Percentiles rank a stretch among this genome's conserved stretches.
Conservation (phyloP, 495 filamentous ascomycete genomes). For the Aspergillus hancockii region DNA sequence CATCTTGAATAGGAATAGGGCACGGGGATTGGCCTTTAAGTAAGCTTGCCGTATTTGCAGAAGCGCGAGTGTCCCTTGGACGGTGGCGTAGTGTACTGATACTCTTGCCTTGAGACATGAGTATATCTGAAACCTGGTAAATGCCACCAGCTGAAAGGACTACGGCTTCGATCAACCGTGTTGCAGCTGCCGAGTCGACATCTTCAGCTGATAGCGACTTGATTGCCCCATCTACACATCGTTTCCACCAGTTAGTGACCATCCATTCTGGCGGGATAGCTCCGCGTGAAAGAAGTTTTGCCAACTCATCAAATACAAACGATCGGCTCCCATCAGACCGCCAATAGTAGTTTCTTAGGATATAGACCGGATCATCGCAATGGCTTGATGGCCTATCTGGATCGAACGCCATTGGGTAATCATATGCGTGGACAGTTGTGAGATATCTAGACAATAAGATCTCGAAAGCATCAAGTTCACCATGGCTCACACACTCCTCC, state of each 20-base stretch:
- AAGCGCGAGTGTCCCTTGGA: conserved; percentile 21
- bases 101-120: background rate
- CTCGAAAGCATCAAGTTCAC: conserved; percentile 43
- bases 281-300: conserved; percentile 39
- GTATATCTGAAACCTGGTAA: conserved; percentile 5
- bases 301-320: conserved; percentile 41
- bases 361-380: conserved; percentile 31
- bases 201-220: conserved; percentile 43
- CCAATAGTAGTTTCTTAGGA: conserved; percentile 35
- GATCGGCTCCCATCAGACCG: conserved; percentile 24
- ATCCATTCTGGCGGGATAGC: conserved; percentile 51
- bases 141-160: conserved; percentile 34
- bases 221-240: conserved; percentile 44
- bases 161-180: conserved; percentile 41
- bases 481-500: conserved; percentile 32
- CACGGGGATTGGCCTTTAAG: conserved; percentile 23
- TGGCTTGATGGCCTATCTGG: conserved; percentile 12
- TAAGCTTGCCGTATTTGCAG: conserved; percentile 9
- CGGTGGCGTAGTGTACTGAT: background rate
- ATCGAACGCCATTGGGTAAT: conserved; percentile 36
- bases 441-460: conserved; percentile 36
- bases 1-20: conserved; percentile 45
- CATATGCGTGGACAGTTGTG: conserved; percentile 27
- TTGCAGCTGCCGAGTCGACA: conserved; percentile 36
- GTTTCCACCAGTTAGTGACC: conserved; percentile 45